Evolutionary conservation across 306 rosid genomes (phyloP).

Genomic region (Cyamopsis tetragonoloba): DNA sequence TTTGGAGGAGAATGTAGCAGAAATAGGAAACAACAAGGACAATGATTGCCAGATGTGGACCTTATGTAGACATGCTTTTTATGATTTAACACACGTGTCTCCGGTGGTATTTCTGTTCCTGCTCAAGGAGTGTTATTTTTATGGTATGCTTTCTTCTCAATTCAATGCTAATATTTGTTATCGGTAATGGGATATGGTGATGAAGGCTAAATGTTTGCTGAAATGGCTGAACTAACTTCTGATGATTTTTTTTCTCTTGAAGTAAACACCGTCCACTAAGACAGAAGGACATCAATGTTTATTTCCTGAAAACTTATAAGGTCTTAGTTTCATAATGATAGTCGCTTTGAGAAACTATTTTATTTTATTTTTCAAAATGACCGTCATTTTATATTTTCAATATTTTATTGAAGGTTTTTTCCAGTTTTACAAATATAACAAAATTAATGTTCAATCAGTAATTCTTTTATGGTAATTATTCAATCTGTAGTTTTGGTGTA

Average conservation of each 20-base stretch:
- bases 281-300: neutral
- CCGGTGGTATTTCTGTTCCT: constrained; percentile 78
- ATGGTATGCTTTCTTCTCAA: constrained; percentile 51
- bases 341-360: no score
- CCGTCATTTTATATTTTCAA: no score
- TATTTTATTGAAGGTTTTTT: no score
- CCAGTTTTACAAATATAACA: no score
- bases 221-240: constrained; percentile 17
- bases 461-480: no score
- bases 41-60: constrained; percentile 29
- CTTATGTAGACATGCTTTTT: constrained; percentile 63
- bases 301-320: constrained; percentile 7
- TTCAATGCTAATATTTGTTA: neutral
- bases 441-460: no score
- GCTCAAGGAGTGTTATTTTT: constrained; percentile 70
- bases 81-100: constrained; percentile 58
- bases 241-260: neutral
- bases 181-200: neutral
- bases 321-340: no score
- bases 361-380: no score
- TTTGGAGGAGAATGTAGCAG: constrained; percentile 43
- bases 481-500: no score
- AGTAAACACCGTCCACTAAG: neutral
- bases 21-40: constrained; percentile 23
- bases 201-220: constrained; percentile 15